phyloP scores from a whole-genome alignment of 345 rosid species.

The Crucihimalaya himalaica region DNA sequence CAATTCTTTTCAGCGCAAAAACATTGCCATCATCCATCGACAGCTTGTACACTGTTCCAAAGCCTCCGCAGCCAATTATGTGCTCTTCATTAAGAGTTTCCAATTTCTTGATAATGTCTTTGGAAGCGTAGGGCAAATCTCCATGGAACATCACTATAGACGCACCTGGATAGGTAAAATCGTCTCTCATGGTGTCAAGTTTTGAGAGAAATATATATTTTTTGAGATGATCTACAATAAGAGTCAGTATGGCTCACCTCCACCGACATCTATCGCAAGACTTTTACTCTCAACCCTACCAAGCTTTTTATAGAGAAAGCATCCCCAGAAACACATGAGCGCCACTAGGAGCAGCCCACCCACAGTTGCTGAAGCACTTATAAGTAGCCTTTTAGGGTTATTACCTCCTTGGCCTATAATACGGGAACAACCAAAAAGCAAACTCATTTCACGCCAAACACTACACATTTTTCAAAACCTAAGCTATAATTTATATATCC shows the following conservation, averaged over 20 bases:
- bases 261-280: conserved; percentile 84
- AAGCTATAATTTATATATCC: conserved; percentile 13
- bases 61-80: conserved; percentile 90
- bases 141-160: conserved; percentile 98
- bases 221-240: conserved; percentile 17
- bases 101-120: conserved; percentile 88
- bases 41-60: conserved; percentile 93
- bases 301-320: conserved; percentile 95
- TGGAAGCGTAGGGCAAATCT: conserved; percentile 93
- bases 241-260: conserved; percentile 59
- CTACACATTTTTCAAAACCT: conserved; percentile 8
- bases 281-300: conserved; percentile 76
- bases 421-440: conserved; percentile 27
- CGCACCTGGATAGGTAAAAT: conserved; percentile 64
- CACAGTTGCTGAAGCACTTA: conserved; percentile 92
- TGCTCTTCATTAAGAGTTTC: conserved; percentile 88
- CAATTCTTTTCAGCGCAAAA: conserved; percentile 86
- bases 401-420: conserved; percentile 66
- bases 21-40: conserved; percentile 96
- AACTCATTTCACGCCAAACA: conserved; percentile 14
- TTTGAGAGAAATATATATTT: conserved; percentile 4
- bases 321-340: conserved; percentile 99
- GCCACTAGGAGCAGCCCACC: conserved; percentile 98
- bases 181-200: conserved; percentile 14
- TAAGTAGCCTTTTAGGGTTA: conserved; percentile 70